Evolutionary conservation across 2,329 filamentous ascomycete species (phyloP), one percentile per base, ranked within the genome.

Genomic region (Neofusicoccum umdonicola): DNA sequence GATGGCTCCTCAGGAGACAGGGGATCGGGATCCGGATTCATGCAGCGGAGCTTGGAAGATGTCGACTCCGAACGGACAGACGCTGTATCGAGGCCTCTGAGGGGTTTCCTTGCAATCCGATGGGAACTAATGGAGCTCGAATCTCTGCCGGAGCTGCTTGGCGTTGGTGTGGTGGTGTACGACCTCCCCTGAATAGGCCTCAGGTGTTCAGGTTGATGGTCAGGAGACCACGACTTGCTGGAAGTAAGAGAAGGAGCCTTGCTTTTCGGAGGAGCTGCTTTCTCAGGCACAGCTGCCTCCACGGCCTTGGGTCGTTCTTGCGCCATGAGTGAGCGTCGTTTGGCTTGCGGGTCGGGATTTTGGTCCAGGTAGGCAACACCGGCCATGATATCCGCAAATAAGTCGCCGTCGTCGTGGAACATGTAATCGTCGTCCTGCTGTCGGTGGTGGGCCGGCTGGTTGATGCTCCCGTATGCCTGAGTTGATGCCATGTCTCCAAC

Each of bases 11-110:
- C 54, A 50, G 50, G 9, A 44, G 37, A 31, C 63, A 39, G 45
- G 52, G 62, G 35, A 17, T 70, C 57, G 2, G 65, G 41, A 52
- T 4, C 66, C 5, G 27, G 66, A 13, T 34, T 22, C 19, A 9
- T 67, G 37, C 19, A 13, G 34, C 58, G 35, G 1, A 62, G 52
- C 39, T 22, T 58, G 37, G 39, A 37, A 17, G 27, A 22, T 19
- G 39, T 41, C 54, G 47, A 11, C 39, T 50, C 11, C 15, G 42
- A 54, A 35, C n/a, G 54, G 19, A 64, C 35, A 37, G 63, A 64
- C 9, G 39, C 27, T 11, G 35, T 45, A 41, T 61, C 39, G 44
- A 62, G 27, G n/a, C 22, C 63, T 44, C 48, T 47, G 5, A 56
- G 39, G 13, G 47, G 35, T 37, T 64, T 47, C 37, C 48, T 48